phyloP scores from a whole-genome alignment of 2,329 filamentous ascomycete species.

The Epichloe festucae region DNA sequence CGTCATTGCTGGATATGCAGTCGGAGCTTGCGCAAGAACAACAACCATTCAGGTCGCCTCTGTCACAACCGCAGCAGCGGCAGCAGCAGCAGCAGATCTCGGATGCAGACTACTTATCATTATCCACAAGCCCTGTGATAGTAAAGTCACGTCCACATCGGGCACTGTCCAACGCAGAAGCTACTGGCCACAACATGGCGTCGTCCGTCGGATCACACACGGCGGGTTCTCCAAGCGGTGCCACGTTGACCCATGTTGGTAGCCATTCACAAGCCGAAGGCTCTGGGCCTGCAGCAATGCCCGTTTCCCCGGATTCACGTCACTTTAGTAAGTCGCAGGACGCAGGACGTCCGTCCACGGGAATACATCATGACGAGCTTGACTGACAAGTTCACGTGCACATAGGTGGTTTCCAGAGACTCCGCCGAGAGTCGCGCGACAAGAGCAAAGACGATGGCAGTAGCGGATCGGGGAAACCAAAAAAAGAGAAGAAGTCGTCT shows the following conservation, averaged over 20 bases:
- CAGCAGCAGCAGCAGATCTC: background rate
- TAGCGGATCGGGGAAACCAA: conserved; percentile 13
- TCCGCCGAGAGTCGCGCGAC: conserved; percentile 36
- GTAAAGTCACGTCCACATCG: conserved; percentile 25
- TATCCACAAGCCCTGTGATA: conserved; percentile 25
- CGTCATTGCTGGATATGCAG: conserved; percentile 34
- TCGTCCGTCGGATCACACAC: conserved; percentile 26
- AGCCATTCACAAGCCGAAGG: background rate
- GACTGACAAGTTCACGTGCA: conserved; percentile 6
- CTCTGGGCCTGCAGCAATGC: conserved; percentile 12
- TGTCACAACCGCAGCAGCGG: background rate
- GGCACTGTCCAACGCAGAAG: conserved; percentile 32
- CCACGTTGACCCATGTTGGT: background rate
- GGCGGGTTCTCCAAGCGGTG: background rate
- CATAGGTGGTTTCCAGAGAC: conserved; percentile 33
- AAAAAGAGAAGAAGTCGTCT: conserved; percentile 25
- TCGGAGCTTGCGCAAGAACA: conserved; percentile 13
- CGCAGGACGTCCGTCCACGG: conserved; percentile 1
- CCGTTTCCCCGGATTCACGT: conserved; percentile 26
- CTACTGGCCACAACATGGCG: conserved; percentile 29
- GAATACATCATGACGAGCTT: conserved; percentile 2
- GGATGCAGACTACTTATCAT: conserved; percentile 23
- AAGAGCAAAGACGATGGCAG: conserved; percentile 30
- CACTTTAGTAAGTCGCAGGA: conserved; percentile 27
- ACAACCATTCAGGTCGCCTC: background rate